These are phyloP conservation scores for Cyamopsis tetragonoloba DNA, from an alignment of 306 rosid genomes.

Conservation along the genomic window DNA sequence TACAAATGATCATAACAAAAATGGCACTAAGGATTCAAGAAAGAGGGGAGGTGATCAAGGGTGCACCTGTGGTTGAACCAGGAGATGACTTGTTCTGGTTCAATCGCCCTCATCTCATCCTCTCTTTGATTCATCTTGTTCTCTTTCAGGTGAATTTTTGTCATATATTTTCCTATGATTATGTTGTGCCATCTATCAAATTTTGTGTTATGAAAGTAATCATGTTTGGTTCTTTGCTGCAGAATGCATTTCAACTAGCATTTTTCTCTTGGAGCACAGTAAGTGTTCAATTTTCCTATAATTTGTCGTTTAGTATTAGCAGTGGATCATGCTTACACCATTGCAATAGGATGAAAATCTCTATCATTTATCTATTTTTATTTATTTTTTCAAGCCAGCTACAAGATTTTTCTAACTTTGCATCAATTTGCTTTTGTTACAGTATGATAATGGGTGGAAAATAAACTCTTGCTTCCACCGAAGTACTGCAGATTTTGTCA, in stretches of 20 bases:
- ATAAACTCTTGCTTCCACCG: constrained; percentile 48
- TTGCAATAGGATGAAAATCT: neutral
- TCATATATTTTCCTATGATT: neutral
- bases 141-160: constrained; percentile 58
- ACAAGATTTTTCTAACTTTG: neutral
- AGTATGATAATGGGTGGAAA: constrained; percentile 32
- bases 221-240: constrained; percentile 14
- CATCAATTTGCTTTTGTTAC: constrained; percentile 16
- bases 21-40: constrained; percentile 65
- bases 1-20: constrained; percentile 55
- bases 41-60: constrained; percentile 62
- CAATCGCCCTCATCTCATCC: constrained; percentile 49
- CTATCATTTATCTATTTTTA: too few species aligned
- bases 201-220: neutral
- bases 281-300: constrained; percentile 22
- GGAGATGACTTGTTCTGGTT: constrained; percentile 76
- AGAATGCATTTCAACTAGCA: constrained; percentile 84
- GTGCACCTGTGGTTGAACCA: constrained; percentile 66
- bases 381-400: too few species aligned
- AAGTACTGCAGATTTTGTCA: constrained; percentile 33
- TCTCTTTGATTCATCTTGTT: constrained; percentile 57
- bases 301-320: neutral
- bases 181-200: neutral
- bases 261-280: constrained; percentile 70
- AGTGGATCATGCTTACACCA: neutral